Evolutionary conservation across 129 eudicot species (phyloP).

Genomic region (Cynara cardunculus): DNA sequence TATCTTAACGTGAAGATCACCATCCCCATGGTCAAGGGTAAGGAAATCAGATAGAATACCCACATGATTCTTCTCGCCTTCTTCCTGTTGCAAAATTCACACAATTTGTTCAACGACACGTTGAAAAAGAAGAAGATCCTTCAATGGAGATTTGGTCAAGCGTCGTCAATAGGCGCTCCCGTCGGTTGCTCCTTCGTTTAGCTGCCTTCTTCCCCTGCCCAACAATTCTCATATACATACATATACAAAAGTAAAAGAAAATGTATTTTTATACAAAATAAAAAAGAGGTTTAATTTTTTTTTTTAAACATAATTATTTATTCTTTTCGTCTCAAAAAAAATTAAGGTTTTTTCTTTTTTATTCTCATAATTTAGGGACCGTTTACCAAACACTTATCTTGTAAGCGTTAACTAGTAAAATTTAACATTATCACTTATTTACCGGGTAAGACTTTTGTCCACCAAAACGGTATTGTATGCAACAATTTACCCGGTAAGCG

Average conservation of each 20-base stretch:
- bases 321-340: too few species aligned
- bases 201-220: not conserved
- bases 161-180: conserved; percentile 21
- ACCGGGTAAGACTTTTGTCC: too few species aligned
- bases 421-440: too few species aligned
- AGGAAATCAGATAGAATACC: conserved; percentile 65
- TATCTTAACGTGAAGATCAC: conserved; percentile 59
- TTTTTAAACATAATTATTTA: too few species aligned
- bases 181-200: conserved; percentile 20
- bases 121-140: conserved; percentile 15
- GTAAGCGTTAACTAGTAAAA: too few species aligned
- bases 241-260: not conserved
- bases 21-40: conserved; percentile 80
- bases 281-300: too few species aligned
- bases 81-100: not conserved
- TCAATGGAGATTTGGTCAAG: conserved; percentile 6
- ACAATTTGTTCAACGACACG: not conserved
- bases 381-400: too few species aligned
- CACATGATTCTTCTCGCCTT: conserved; percentile 35
- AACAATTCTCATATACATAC: not conserved
- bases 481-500: too few species aligned
- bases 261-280: not conserved
- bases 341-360: too few species aligned
- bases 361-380: too few species aligned
- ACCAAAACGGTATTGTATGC: too few species aligned